Evolutionary conservation across 306 rosid species (phyloP), one percentile per base, ranked within the genome.

Genomic region (Spatholobus suberectus): DNA sequence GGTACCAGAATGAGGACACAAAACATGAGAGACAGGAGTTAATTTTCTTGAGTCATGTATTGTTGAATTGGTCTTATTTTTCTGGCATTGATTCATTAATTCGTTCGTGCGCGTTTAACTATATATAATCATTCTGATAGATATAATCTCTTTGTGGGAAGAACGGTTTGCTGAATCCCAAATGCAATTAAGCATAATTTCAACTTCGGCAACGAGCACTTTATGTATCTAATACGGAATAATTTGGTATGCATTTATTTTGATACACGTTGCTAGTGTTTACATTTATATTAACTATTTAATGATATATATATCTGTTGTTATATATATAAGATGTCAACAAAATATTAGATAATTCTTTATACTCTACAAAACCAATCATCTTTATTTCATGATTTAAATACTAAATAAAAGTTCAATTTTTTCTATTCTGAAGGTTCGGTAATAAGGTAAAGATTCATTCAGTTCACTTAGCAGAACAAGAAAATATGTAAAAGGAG

Each of bases 1-100:
- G 75, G 82, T 4, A 74, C 51, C 46, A 87, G 90, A 77, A 81
- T 87, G 87, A 91, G 89, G 70, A 27, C 83, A 44, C 82, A 72
- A n/a, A 79, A 55, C 72, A 83, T 73, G 81, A 81, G 46, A 72
- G 18, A 75, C 5, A 34, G 78, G 14, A 27, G 69, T 32, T 83
- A 26, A 76, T 63, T 34, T 20, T 49, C 26, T 73, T 46, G 7
- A 55, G 32, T 32, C 66, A 47, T 77, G 20, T 27, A 43, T 43
- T 44, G 29, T 57, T 70, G 17, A 70, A 7, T 17, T 58, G 70
- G 14, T 32, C 40, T 58, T 8, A 9, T 58, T 80, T 78, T 70
- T n/a, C n/a, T 41, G 77, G 23, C 8, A 43, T 71, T 14, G 8
- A 29, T 29, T 29, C 8, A 43, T 71, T 14, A 6, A 29, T 29